Evolutionary conservation across 140 eudicot species (phyloP), one percentile per base, ranked within the genome.

Genomic region (Cichorium intybus): DNA sequence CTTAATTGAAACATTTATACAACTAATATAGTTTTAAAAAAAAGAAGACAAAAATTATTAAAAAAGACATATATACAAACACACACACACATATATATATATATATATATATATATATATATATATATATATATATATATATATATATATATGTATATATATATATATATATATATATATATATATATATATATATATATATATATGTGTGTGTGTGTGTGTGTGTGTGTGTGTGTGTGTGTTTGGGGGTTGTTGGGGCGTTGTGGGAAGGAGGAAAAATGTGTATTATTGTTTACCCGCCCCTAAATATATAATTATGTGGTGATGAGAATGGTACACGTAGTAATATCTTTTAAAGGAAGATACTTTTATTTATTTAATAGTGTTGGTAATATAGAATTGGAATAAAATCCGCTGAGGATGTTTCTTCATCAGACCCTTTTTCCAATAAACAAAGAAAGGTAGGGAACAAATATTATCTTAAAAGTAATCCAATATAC

Each of bases 271-370:
- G 53, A 53, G 61, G 21, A 23, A n/a, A 7, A 1, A 7, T 31
- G 7, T 7, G 37, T 31, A 67, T 67, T 68, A 41, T 68, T 55
- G 64, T 68, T 68, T 54, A 55, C 64, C 65, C 10, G 24, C 41
- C 48, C 46, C 6, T 26, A 53, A 68, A 21, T 55, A 24, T 33
- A 66, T 55, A 11, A 3, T 5, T 26, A 39, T 41, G 41, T 22
- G 46, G 59, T 22, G 74, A 69, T 56, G 45, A 14, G 18, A 69
- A 56, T 28, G 66, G n/a, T 56, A 56, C 74, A 69, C 59, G 66
- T 69, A 69, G 23, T 31, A 22, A 23, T 51, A 66, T 51, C 71
- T 34, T 39, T 50, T 12, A 21, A 21, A 15, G n/a, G 10, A 49
- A 50, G 52, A 50, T 66, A 15, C 35, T 49, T 20, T 33, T n/a